A percentile compares a stretch with the other conserved stretches of the same genome.
phyloP scores from a whole-genome alignment of 1,284 basidiomycete species.

The Ustilago shanxiensis region DNA sequence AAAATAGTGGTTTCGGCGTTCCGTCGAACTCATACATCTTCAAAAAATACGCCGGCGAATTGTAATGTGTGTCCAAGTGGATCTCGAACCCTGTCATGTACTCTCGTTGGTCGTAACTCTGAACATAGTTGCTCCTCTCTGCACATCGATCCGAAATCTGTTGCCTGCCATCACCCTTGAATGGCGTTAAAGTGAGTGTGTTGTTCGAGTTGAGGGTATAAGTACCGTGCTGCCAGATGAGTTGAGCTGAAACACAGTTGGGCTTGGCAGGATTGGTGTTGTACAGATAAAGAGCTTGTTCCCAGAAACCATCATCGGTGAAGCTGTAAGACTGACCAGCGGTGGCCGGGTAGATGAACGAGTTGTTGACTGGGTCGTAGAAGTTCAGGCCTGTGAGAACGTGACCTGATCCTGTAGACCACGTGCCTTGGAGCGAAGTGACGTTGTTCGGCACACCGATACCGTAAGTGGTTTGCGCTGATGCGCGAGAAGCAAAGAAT shows the following conservation, averaged over 20 bases:
- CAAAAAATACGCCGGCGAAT: constrained; percentile 42
- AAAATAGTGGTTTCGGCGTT: constrained; percentile 53
- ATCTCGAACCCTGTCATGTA: constrained; percentile 53
- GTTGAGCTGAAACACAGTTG: constrained; percentile 65
- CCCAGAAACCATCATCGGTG: constrained; percentile 65
- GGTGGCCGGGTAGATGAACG: constrained; percentile 60
- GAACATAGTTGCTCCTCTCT: constrained; percentile 48
- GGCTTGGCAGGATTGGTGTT: constrained; percentile 58
- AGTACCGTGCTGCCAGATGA: constrained; percentile 68
- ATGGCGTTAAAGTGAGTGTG: constrained; percentile 56
- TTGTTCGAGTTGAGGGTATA: constrained; percentile 55
- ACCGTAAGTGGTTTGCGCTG: constrained; percentile 38
- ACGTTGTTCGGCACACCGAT: constrained; percentile 48
- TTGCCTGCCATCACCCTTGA: constrained; percentile 59
- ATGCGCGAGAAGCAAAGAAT: constrained; percentile 13
- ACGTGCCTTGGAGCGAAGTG: constrained; percentile 60
- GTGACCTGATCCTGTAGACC: constrained; percentile 60
- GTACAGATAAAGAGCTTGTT: constrained; percentile 63
- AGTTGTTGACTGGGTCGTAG: constrained; percentile 64
- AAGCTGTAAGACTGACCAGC: constrained; percentile 67
- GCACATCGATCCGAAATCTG: constrained; percentile 47
- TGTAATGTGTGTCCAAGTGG: constrained; percentile 37
- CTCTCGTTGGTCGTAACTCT: constrained; percentile 57
- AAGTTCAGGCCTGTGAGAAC: constrained; percentile 65
- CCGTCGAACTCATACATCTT: constrained; percentile 59